Base-by-base conservation (phyloP, 164 flowering plant species). In the Aristolochia contorta region DNA sequence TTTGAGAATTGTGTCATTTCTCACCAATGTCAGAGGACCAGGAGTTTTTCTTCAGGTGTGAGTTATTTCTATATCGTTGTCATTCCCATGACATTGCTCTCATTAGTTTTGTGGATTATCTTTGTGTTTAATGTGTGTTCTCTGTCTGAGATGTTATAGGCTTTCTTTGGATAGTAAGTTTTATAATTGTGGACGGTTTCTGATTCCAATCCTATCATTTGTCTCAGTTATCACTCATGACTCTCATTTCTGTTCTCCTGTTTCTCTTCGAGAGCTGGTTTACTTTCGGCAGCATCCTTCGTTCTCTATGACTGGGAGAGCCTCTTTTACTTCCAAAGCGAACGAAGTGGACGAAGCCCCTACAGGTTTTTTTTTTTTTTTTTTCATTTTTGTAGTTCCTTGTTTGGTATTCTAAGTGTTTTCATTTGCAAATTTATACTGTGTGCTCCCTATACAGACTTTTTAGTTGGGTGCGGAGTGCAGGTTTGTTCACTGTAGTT, bases 1-100 rank as follows among this genome's bases (percentile, higher is more conserved):
- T 4, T 20, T 27, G 50, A 58, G 15, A 12, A 21, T 33, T 15
- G 19, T 43, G 16, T 14, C 50, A 20, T 14, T 45, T 13, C 30
- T 19, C 16, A 27, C 10, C 62, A 19, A 59, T 59, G 62, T 22
- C 62, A 47, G 54, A 32, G 6, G 16, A 9, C 62, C 54, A 25
- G 54, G 25, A 46, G 20, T 33, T 27, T 59, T 21, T 59, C 62
- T 2, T 58, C 62, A 22, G 62, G 62, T 59, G 2, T 10, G 23
- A n/a, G n/a, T 16, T 59, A 27, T 27, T 2, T 27, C 5, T 2
- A 5, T 27, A 5, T 27, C 3, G 30, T 27, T 5, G 30, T 27
- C 30, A 27, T 27, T 27, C 5, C 30, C 2, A n/a, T n/a, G n/a
- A n/a, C n/a, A n/a, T n/a, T n/a, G n/a, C 45, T 21, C 20, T 16